These are phyloP conservation scores for Sporothrix globosa DNA, from an alignment of 2,329 filamentous ascomycete genomes.

Conservation along the genomic window DNA sequence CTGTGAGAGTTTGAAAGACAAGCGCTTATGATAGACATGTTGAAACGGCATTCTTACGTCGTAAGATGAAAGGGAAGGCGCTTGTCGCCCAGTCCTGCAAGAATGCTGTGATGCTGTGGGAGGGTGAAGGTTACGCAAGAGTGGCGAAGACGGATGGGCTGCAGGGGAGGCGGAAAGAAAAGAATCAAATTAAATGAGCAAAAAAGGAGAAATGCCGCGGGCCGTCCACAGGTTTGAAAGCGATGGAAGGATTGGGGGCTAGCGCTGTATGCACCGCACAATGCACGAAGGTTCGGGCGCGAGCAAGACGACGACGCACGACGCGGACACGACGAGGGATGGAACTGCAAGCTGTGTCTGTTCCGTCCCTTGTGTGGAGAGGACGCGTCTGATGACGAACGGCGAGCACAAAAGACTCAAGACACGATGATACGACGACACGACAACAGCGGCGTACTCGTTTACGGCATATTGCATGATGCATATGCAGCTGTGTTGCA, in stretches of 20 bases:
- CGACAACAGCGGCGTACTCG: constrained; percentile 3
- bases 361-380: background rate
- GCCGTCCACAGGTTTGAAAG: background rate
- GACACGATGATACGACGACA: background rate
- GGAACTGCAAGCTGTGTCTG: background rate
- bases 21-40: background rate
- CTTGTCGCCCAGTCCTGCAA: background rate
- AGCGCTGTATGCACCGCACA: constrained; percentile 4
- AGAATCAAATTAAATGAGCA: background rate
- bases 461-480: constrained; percentile 25
- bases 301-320: constrained; percentile 3
- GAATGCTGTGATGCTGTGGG: background rate
- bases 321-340: background rate
- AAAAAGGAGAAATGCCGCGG: background rate
- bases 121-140: constrained; percentile 15
- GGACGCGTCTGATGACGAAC: constrained; percentile 14
- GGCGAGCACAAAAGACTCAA: background rate
- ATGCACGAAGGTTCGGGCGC: constrained; percentile 11
- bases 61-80: constrained; percentile 20
- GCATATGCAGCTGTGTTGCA: constrained; percentile 26
- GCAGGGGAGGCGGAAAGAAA: background rate
- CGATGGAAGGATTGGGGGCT: background rate
- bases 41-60: background rate
- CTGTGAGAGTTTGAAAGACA: background rate
- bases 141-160: background rate